A percentile compares a stretch with the other conserved stretches of the same genome.
Evolutionary conservation across 2,329 filamentous ascomycete species (phyloP).

Genomic region (Aspergillus chevalieri): DNA sequence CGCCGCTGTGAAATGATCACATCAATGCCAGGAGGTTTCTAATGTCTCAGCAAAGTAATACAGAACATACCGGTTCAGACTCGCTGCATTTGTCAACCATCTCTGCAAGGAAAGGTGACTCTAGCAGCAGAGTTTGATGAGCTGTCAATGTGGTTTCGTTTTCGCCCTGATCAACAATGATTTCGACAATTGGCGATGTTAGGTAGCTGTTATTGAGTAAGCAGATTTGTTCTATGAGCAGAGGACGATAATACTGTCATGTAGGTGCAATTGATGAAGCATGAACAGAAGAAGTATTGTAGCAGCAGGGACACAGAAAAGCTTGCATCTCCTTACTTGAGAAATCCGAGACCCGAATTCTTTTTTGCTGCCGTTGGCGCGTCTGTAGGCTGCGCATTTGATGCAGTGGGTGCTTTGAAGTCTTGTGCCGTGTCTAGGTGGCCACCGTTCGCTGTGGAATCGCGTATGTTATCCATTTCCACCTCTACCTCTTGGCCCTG

Average conservation of each 20-base stretch:
- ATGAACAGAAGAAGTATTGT: background rate
- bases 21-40: conserved; percentile 1
- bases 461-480: background rate
- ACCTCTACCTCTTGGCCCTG: background rate
- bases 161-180: conserved; percentile 59
- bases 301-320: background rate
- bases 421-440: conserved; percentile 16
- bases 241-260: background rate
- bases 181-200: conserved; percentile 61
- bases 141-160: conserved; percentile 62
- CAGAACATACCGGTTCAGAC: conserved; percentile 51
- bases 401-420: conserved; percentile 10
- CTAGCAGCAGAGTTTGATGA: conserved; percentile 68
- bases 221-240: background rate
- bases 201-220: conserved; percentile 45
- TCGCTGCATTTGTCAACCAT: conserved; percentile 57
- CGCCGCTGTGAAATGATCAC: conserved; percentile 47
- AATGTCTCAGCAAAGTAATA: conserved; percentile 7
- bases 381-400: conserved; percentile 15
- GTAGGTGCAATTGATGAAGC: background rate
- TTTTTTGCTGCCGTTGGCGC: conserved; percentile 12
- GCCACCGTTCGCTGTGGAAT: conserved; percentile 7
- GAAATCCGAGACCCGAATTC: conserved; percentile 19
- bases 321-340: conserved; percentile 20
- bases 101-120: conserved; percentile 68